Evolutionary conservation across 106 monocot genomes (phyloP), one percentile per base, ranked within the genome.

Genomic region (Ottelia alismoides): DNA sequence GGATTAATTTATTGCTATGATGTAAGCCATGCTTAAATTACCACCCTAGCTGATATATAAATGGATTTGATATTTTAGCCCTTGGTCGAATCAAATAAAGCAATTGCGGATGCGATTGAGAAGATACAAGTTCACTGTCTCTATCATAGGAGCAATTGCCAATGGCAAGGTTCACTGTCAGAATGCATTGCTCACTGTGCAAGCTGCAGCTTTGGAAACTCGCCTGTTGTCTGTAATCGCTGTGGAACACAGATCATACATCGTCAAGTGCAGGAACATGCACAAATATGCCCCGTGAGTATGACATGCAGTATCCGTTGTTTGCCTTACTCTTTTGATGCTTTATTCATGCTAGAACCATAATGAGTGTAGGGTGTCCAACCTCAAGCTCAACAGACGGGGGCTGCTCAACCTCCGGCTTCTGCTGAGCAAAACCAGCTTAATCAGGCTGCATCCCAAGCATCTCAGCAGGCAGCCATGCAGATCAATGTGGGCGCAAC

Each of bases 211-310:
- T 98, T 72, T 72, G 96, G 96, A 27, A 90, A 98, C 51, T 98
- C 89, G n/a, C 84, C 82, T 64, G 89, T 98, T 45, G 73, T 98
- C 1, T 98, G 96, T 58, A 98, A 98, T 62, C 63, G 96, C 28
- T 98, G 96, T 48, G 81, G 82, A 28, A 72, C 82, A 60, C 89
- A 98, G 52, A 90, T 98, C 53, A 61, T 98, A 47, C 96, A 98
- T 61, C 79, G 96, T 14, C 89, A 98, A 76, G 96, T 98, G 14
- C 96, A 89, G 54, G 96, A 98, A 32, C 96, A 98, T 74, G 85
- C 89, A 19, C 96, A 89, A 30, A 82, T 70, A 19, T 98, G 96
- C 56, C 85, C 82, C 22, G 96, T 98, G 52, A 79, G 88, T 76
- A 11, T n/a, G n/a, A n/a, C n/a, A n/a, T n/a, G n/a, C n/a, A n/a